Evolutionary conservation across 306 rosid genomes (phyloP), one percentile per base, ranked within the genome.

Genomic region (Trifolium subterraneum): DNA sequence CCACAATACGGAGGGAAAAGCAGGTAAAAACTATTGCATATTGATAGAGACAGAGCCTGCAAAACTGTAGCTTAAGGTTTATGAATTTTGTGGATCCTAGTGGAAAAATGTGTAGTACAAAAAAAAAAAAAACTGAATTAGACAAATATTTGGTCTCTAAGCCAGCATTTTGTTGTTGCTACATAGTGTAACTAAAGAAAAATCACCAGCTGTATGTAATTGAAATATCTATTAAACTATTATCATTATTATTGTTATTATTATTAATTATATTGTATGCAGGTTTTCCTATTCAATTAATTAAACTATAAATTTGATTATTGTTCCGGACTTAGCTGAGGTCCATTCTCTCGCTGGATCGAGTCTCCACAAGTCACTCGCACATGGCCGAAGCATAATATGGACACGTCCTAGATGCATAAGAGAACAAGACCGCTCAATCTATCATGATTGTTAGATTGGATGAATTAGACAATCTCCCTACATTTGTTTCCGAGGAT

Each of bases 21-120:
- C 10, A 18, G 3, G 1, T 9, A 38, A 15, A 36, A 62, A 27
- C 38, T 22, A 78, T 35, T 39, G 8, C 14, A 8, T 11, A 7
- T 66, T 31, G 66, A 70, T 38, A 70, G 45, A 31, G 75, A 71
- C 52, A 36, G 63, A 66, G 79, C 79, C 72, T 50, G 79, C 72
- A 74, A 52, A 15, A 45, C 16, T 63, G 23, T 31, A 25, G 71
- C 61, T 4, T 48, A 20, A 41, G 55, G 15, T 14, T 9, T 36
- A 11, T 7, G 29, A 38, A 29, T 35, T 39, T 71, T 71, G 66
- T 20, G 31, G 25, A 39, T 54, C 44, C 38, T 52, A 23, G 2
- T 4, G 13, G 25, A 33, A 35, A 16, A 70, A 12, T 56, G 33
- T 54, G 12, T 13, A 29, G 67, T 61, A 13, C 14, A 55, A 54